Conservation (phyloP, 1,284 basidiomycete species). For the Melampsora abietis-canadensis region DNA sequence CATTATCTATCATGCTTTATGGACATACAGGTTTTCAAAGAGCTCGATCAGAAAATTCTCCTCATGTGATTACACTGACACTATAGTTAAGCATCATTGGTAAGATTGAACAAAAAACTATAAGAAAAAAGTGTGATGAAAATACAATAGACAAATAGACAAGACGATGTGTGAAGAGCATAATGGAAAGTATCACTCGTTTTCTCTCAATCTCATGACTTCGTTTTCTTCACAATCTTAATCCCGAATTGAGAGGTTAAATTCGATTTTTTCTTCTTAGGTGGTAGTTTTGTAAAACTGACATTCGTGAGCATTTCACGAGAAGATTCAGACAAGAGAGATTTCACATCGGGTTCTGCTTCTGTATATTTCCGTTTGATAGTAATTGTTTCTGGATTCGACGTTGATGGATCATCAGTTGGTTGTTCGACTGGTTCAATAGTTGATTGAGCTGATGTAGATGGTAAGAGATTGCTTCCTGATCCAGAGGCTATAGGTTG, state of each 20-base stretch:
- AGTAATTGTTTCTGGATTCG: slow-evolving; percentile 57
- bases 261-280: slow-evolving; percentile 37
- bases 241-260: slow-evolving; percentile 28
- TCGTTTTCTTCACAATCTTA: slow-evolving; percentile 28
- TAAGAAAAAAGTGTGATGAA: no score
- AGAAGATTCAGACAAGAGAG: slow-evolving; percentile 69
- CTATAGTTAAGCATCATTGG: no score
- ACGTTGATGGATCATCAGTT: slow-evolving; percentile 63
- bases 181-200: no score
- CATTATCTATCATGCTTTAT: no score
- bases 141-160: no score
- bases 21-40: no score
- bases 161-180: no score
- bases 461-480: not conserved
- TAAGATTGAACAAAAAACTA: no score
- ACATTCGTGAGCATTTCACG: slow-evolving; percentile 57
- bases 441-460: not conserved
- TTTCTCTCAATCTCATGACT: no score
- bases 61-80: no score
- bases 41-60: no score
- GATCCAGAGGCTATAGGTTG: slow-evolving; percentile 30
- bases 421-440: slow-evolving; percentile 54
- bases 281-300: slow-evolving; percentile 33
- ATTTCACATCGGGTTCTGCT: slow-evolving; percentile 53
- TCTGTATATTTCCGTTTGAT: slow-evolving; percentile 52